A percentile compares a stretch with the other conserved stretches of the same genome.
Evolutionary conservation across 805 yeast genomes (phyloP).

Genomic region (Spathaspora arborariae): DNA sequence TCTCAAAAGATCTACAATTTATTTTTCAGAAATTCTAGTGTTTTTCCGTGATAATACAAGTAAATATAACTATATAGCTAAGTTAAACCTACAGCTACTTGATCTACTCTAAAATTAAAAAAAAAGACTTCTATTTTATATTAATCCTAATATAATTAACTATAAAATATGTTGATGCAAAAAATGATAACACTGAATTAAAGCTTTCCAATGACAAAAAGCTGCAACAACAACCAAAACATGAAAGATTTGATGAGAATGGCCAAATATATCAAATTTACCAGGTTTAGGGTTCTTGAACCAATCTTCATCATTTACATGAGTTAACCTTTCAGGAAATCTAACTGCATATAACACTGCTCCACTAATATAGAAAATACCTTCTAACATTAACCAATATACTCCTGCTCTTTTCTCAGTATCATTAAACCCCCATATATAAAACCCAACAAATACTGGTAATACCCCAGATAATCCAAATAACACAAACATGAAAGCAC

Average conservation of each 20-base stretch:
- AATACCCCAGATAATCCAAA: slow-evolving; percentile 78
- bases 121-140: too few relatives aligned
- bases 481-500: slow-evolving; percentile 74
- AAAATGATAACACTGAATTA: slow-evolving; percentile 52
- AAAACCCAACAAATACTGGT: slow-evolving; percentile 59
- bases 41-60: too few relatives aligned
- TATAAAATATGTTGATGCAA: slow-evolving; percentile 29
- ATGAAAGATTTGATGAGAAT: slow-evolving; percentile 85
- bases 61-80: too few relatives aligned
- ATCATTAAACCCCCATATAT: slow-evolving; percentile 45
- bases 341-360: slow-evolving; percentile 76
- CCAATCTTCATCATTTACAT: slow-evolving; percentile 18
- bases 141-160: too few relatives aligned
- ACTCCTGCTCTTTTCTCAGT: slow-evolving; percentile 52
- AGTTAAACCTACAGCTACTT: too few relatives aligned
- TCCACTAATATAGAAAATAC: slow-evolving; percentile 70
- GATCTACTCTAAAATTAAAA: too few relatives aligned
- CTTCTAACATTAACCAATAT: slow-evolving; percentile 65
- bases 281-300: slow-evolving; percentile 17
- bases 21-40: too few relatives aligned
- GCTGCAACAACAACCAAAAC: slow-evolving; percentile 75
- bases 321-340: slow-evolving; percentile 64
- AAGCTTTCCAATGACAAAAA: slow-evolving; percentile 63
- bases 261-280: slow-evolving; percentile 64
- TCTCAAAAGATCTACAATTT: too few relatives aligned